Evolutionary conservation across 352 stramenopile species (phyloP), one percentile per base, ranked within the genome.

Genomic region (Aphanomyces astaci): DNA sequence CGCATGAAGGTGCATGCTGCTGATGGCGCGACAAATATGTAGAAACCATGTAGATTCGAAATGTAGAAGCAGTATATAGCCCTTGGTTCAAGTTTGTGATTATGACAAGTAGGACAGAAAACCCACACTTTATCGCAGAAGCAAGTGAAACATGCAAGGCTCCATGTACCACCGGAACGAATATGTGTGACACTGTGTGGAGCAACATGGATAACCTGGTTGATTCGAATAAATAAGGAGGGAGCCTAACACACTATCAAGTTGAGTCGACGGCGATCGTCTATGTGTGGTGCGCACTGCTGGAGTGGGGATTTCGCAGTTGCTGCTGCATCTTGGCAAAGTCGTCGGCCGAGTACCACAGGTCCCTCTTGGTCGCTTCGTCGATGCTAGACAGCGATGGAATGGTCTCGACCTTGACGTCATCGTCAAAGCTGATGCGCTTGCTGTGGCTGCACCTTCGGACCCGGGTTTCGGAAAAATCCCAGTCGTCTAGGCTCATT

Each of bases 311-410:
- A n/a, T n/a, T n/a, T n/a, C 22, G 30, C 36, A 36, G n/a, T 28
- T 30, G 31, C 39, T 65, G 11, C 56, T 65, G 73, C 79, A 81
- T 80, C 71, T 73, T 65, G 53, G 75, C 73, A 70, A 89, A 77
- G 54, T 92, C 84, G 63, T 89, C 84, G 33, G 68, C 71, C 52
- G 82, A 79, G 73, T 92, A 92, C 84, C 84, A 92, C 11, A 92
- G 76, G 52, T 79, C 78, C 30, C 74, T 75, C 73, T 92, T 92
- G 78, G 89, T 88, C 43, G 84, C 81, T 48, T 78, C 78, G 71
- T 92, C 84, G 62, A 89, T 89, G 73, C 75, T 88, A 36, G 75
- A 79, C 55, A 82, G 81, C 39, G 79, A 73, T 4, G 84, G 84
- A 65, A 92, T 92, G 57, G 80, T 80, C 46, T 89, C 79, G 39